These are phyloP conservation scores for Gorgonomyces haynaldii DNA, from an alignment of 192 early-diverging fungal species.

Conservation along the genomic window DNA sequence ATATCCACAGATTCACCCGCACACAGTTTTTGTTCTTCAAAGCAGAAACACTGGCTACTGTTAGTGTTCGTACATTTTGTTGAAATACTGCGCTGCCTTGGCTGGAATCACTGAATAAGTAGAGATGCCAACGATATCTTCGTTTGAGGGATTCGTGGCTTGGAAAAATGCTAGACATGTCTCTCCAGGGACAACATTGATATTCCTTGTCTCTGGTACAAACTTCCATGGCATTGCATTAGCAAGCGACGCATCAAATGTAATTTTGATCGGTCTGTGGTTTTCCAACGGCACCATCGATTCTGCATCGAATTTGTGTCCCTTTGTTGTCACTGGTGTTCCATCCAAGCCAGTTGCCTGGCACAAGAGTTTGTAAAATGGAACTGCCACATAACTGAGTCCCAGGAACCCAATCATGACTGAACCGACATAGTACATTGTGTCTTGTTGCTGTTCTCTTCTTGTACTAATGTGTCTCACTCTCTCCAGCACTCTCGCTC, in stretches of 20 bases:
- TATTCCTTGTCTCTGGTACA: constrained; percentile 72
- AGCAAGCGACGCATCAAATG: constrained; percentile 53
- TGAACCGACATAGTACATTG: constrained; percentile 63
- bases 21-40: constrained; percentile 90
- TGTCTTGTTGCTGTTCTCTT: constrained; percentile 13
- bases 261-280: constrained; percentile 46
- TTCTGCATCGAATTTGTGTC: constrained; percentile 48
- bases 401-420: constrained; percentile 77
- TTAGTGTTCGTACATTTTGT: no score
- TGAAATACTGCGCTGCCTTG: constrained; percentile 90
- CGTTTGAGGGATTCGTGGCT: constrained; percentile 71
- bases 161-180: constrained; percentile 94
- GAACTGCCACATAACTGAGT: constrained; percentile 84
- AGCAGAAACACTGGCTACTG: constrained; percentile 99
- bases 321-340: constrained; percentile 60
- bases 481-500: no score
- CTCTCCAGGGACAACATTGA: constrained; percentile 88
- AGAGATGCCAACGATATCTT: constrained; percentile 87
- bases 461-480: neutral
- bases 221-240: constrained; percentile 82
- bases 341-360: constrained; percentile 85
- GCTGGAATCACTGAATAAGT: constrained; percentile 94
- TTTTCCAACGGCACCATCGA: constrained; percentile 50
- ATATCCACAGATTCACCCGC: constrained; percentile 83
- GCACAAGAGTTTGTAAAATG: constrained; percentile 90